Evolutionary conservation across 768 basidiomycete genomes (phyloP), one percentile per base, ranked within the genome.

Genomic region (Calocybe indica): DNA sequence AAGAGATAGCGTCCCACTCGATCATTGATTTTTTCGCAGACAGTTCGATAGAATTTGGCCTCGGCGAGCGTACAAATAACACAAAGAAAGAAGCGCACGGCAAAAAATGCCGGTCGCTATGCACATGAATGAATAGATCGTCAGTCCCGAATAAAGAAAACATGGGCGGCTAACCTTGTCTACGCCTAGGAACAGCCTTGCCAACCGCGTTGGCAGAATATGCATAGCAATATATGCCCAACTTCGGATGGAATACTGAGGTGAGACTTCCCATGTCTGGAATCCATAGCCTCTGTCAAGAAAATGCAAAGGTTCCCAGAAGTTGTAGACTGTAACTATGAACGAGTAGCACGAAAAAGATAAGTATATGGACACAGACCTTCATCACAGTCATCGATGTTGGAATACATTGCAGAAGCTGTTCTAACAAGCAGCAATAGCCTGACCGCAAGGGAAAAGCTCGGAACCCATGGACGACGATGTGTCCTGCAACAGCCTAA

Each of bases 301-400:
- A 60, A 93, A 94, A 68, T 99, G 96, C 11, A 99, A 70, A 13
- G 96, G 96, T 61, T 98, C 96, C 92, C 92, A 98, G 66, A 96
- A 99, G 68, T 99, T 99, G 77, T 84, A 99, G 9, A 96, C 96
- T 99, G 45, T 30, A 43, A 43, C 28, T 37, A 42, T 15, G 46
- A 43, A 39, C 42, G 14, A 36, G 7, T n/a, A 7, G 12, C 13
- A 34, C 29, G 6, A 6, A 7, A 2, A 28, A 29, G 31, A 10
- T 10, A 22, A 31, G 40, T 40, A 22, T 15, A 39, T 13, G 11
- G 34, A 34, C 33, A 41, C 48, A 51, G 45, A 92, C 95, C 93
- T 80, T 99, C 96, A 60, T 99, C 96, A 53, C 96, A 98, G 61
- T 98, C 96, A 58, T 84, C 81, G 47, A 95, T 89, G 55, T 92